Percentiles rank a stretch among this genome's conserved stretches.
phyloP scores from a whole-genome alignment of 202 grass and related monocot species.

The Digitaria exilis region DNA sequence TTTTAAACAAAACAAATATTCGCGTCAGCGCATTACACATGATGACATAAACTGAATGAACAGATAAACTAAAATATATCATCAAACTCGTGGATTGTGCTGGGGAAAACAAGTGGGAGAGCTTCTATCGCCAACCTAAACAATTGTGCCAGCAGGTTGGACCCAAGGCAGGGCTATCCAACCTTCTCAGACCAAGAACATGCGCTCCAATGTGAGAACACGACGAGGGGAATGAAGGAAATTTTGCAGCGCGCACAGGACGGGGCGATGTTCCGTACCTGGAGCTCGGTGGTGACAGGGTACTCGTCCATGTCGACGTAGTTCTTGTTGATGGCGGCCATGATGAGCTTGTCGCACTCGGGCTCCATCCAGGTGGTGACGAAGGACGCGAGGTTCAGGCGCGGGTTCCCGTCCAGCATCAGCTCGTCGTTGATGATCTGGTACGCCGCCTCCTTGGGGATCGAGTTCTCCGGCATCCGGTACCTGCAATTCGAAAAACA shows the following conservation, averaged over 20 bases:
- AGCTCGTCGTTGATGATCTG: slow-evolving; percentile 99
- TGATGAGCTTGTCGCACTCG: slow-evolving; percentile 97
- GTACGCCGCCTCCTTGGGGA: slow-evolving; percentile 97
- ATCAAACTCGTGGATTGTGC: background rate
- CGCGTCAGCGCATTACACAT: background rate
- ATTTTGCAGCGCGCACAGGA: background rate
- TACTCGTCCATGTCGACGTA: slow-evolving; percentile 99
- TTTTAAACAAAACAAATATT: background rate
- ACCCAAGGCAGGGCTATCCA: background rate
- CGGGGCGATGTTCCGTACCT: too few species aligned
- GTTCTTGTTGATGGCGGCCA: slow-evolving; percentile 92
- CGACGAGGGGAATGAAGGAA: background rate
- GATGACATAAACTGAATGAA: background rate
- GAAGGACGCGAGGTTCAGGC: slow-evolving; percentile 94
- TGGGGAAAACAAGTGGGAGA: background rate
- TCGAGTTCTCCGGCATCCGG: slow-evolving; percentile 89
- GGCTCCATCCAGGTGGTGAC: slow-evolving; percentile 99
- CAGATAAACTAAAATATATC: background rate
- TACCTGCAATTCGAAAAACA: slow-evolving; percentile 48
- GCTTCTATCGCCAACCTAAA: background rate
- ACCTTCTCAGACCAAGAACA: background rate
- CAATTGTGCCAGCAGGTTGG: background rate
- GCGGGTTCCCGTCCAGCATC: slow-evolving; percentile 98
- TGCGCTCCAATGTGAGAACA: background rate
- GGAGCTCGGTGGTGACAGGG: slow-evolving; percentile 92